Evolutionary conservation across 371 early-diverging fungal species (phyloP), one percentile per base, ranked within the genome.

Genomic region (Vairimorpha necatrix): DNA sequence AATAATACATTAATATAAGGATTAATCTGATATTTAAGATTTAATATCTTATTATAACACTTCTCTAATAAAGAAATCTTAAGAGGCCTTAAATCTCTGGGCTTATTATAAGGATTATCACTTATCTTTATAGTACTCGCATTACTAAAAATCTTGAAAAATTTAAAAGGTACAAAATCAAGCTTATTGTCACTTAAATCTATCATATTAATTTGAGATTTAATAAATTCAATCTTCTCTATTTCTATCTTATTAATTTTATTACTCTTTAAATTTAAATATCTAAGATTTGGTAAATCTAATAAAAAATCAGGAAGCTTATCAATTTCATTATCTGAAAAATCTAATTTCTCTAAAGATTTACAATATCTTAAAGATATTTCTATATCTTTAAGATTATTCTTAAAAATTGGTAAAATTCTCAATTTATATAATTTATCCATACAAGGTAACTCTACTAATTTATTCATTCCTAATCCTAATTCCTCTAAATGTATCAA

Each of bases 401-500:
- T 86, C 69, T 82, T 81, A 63, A 83, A 86, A 16, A 84, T 73
- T 14, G 86, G 84, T 24, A 86, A 81, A 13, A 86, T 84, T 50
- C 78, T 79, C 20, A 86, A 82, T 32, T 67, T 75, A 30, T 60
- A 77, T 33, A 84, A 67, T 18, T 58, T 75, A 24, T 72, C 68
- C n/a, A 86, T 53, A 20, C 81, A 79, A 2, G 90, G 90, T 0
- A 90, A 76, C 0, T 75, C 74, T 18, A 74, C 70, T 0, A 90
- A 71, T 11, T 80, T 72, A 79, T 90, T 90, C 68, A 88, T 88
- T 2, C 89, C 90, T 28, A 90, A 77, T 0, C 89, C 90, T 39
- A 90, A 80, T 73, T 89, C 89, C 53, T 89, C 88, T 0, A 90
- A 80, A 16, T 82, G 83, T 6, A 73, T 80, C 65, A 90, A 78